phyloP scores from a whole-genome alignment of 768 basidiomycete genomes.

The Nidula microcarpa region DNA sequence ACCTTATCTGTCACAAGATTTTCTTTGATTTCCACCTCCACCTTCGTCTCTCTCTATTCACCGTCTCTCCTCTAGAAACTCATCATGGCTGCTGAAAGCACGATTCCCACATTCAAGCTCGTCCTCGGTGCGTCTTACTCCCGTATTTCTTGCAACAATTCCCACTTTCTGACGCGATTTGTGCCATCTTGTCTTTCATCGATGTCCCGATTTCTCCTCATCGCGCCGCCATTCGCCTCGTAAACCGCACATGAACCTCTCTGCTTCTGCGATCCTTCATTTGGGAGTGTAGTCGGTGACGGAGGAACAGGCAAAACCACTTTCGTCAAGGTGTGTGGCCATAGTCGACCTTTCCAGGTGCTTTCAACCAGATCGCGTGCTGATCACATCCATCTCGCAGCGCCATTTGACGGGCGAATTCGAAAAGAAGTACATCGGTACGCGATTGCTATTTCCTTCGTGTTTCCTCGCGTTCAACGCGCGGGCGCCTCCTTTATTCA shows the following conservation, averaged over 20 bases:
- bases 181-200: constrained; percentile 41
- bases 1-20: constrained; percentile 38
- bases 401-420: constrained; percentile 99
- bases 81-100: constrained; percentile 38
- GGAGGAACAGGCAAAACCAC: constrained; percentile 98
- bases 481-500: constrained; percentile 7
- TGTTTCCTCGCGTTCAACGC: constrained; percentile 10
- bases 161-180: constrained; percentile 21
- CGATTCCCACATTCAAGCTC: constrained; percentile 94
- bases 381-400: constrained; percentile 53
- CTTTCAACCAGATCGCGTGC: constrained; percentile 43
- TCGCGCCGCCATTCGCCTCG: constrained; percentile 13
- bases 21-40: constrained; percentile 29
- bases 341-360: constrained; percentile 8
- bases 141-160: constrained; percentile 10
- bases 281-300: constrained; percentile 69
- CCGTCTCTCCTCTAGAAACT: constrained; percentile 15
- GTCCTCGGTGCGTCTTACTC: constrained; percentile 75
- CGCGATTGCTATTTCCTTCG: constrained; percentile 22
- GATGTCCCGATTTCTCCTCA: constrained; percentile 36
- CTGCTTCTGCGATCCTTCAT: constrained; percentile 12
- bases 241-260: constrained; percentile 10
- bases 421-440: constrained; percentile 99
- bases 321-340: constrained; percentile 82
- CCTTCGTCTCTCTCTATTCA: constrained; percentile 13